A percentile compares a stretch with the other conserved stretches of the same genome.
Conservation (phyloP, 2,329 filamentous ascomycete genomes). For the Tolypocladium endophyticum region DNA sequence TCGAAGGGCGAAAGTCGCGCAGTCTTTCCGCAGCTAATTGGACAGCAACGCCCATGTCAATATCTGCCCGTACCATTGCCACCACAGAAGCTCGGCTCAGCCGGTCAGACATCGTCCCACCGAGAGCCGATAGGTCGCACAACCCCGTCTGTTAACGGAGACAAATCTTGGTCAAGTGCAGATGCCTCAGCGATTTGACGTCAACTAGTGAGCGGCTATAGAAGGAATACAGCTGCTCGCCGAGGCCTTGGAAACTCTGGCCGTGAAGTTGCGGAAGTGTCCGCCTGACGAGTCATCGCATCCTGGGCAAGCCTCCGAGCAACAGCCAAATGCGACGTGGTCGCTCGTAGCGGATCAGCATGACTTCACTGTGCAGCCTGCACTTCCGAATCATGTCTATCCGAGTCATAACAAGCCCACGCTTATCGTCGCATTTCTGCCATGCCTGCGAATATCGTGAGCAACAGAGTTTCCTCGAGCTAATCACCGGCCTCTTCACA, state of each 20-base stretch:
- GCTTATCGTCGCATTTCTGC: not conserved
- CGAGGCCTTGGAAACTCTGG: not conserved
- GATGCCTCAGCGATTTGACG: not conserved
- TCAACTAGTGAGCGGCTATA: not conserved
- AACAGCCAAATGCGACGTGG: not conserved
- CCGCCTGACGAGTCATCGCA: not conserved
- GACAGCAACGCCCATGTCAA: not conserved
- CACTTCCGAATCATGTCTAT: not conserved
- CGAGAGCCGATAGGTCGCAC: not conserved
- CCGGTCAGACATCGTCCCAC: not conserved
- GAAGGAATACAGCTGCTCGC: not conserved
- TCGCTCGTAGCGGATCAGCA: not conserved
- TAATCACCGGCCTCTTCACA: no score
- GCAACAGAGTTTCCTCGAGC: not conserved
- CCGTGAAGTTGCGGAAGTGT: not conserved
- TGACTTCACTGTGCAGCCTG: not conserved
- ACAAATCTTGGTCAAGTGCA: not conserved
- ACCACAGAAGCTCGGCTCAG: not conserved
- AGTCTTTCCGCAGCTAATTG: not conserved
- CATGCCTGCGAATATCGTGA: not conserved
- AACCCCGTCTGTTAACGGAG: not conserved
- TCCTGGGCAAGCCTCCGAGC: not conserved
- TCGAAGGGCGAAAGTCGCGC: not conserved
- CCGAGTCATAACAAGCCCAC: not conserved
- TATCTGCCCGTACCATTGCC: not conserved